A percentile compares a stretch with the other conserved stretches of the same genome.
Conservation (phyloP, 2,329 filamentous ascomycete species). For the Aspergillus clavatus region DNA sequence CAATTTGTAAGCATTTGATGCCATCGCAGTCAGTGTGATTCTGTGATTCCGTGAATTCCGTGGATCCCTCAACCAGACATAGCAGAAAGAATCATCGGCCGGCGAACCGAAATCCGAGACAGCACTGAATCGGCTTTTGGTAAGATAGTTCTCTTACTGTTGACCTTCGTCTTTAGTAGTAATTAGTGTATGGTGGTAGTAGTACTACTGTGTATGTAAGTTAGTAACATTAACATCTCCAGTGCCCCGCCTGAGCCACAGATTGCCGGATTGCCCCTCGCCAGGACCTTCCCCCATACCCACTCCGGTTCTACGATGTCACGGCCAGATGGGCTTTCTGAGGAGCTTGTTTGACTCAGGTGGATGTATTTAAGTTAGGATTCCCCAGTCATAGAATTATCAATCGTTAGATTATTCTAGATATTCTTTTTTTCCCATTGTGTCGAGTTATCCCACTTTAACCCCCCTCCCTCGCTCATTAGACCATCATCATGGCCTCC, state of each 20-base stretch:
- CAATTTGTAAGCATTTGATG: not conserved
- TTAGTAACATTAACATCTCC: too few species aligned
- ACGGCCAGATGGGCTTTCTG: not conserved
- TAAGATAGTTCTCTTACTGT: not conserved
- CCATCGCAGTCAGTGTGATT: not conserved
- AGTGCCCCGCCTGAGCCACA: conserved; percentile 37
- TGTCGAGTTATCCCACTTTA: not conserved
- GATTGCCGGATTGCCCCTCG: conserved; percentile 20
- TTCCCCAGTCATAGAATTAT: not conserved
- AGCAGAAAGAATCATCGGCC: conserved; percentile 4
- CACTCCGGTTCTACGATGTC: conserved; percentile 5
- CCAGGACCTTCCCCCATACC: conserved; percentile 35
- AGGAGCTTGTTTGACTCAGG: not conserved
- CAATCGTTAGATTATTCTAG: too few species aligned
- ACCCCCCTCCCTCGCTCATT: too few species aligned
- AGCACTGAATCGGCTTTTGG: conserved; percentile 53
- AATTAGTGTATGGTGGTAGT: conserved; percentile 26
- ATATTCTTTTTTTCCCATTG: too few species aligned
- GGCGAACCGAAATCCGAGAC: conserved; percentile 8
- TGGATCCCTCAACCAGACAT: not conserved
- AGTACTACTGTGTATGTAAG: too few species aligned
- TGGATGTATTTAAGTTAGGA: not conserved
- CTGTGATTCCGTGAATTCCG: not conserved
- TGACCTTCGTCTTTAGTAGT: too few species aligned
- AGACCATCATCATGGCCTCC: conserved; percentile 31